Evolutionary conservation across 345 rosid species (phyloP), one percentile per base, ranked within the genome.

Genomic region (Gossypium stocksii): DNA sequence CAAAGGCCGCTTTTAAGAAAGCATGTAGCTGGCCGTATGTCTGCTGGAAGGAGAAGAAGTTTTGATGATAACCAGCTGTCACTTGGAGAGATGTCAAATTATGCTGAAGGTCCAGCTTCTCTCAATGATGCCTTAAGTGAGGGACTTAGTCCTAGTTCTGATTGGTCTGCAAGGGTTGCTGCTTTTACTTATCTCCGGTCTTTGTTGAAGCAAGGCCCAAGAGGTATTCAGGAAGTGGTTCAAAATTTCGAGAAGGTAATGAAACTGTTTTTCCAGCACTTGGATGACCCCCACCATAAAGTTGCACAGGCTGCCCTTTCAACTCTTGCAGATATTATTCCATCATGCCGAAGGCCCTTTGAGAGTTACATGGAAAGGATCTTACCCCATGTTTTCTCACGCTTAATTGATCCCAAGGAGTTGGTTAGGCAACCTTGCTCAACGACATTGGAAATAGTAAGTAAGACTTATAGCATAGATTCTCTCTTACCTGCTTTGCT

Each of bases 241-340:
- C 99, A 93, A 84, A 91, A 79, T 82, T 93, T 96, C 46, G 99
- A 96, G 89, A 96, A 93, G 84, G 97, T 96, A 73, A 96, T 96
- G 99, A 96, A 96, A 84, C 85, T 96, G 49, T 96, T 93, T 83
- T 93, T 96, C 81, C 97, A 91, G 86, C 98, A 96, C 79, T 84
- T 96, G 82, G 97, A 96, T 85, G 99, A 96, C 81, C 99, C 99
- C 58, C 99, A 96, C 82, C 99, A 93, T 86, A 96, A 96, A 84
- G 99, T 93, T 69, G 99, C 99, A 45, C 99, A 96, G 85, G 99
- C 99, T 82, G 98, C 99, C 80, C 88, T 96, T 65, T 90, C 98
- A 43, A 88, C 98, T 25, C 97, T 96, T 17, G 97, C 99, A 29
- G 98, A 96, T 81, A 86, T 96, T 75, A 90, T 96, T 79, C 94